Conservation (phyloP, 371 early-diverging fungal species). For the Rhizopus stolonifer region DNA sequence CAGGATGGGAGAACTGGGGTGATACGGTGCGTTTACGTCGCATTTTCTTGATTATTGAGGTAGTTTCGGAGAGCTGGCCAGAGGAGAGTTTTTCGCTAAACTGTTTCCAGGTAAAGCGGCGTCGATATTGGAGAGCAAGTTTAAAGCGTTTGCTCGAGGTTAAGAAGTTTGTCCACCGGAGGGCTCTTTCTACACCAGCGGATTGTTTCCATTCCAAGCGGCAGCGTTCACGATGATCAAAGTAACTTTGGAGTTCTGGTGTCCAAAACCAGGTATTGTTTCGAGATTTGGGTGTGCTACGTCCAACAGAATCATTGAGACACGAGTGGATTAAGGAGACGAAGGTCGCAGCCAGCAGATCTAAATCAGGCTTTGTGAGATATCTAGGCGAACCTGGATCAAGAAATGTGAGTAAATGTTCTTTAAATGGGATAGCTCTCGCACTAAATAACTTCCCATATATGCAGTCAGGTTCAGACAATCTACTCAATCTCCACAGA, state of each 20-base stretch:
- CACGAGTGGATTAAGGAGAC: not conserved
- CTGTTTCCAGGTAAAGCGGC: too few species aligned
- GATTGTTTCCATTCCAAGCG: not conserved
- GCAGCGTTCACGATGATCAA: not conserved
- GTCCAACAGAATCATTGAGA: not conserved
- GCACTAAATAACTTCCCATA: not conserved
- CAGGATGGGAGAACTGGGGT: too few species aligned
- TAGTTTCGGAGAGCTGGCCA: too few species aligned
- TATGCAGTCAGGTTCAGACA: not conserved
- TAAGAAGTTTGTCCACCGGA: too few species aligned
- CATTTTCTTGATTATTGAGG: too few species aligned
- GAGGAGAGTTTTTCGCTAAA: too few species aligned
- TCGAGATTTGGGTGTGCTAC: not conserved
- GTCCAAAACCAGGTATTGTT: constrained; percentile 1
- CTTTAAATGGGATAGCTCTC: not conserved
- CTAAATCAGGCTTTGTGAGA: too few species aligned
- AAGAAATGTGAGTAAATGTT: not conserved
- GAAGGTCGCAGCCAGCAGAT: not conserved
- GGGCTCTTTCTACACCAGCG: too few species aligned
- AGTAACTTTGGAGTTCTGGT: not conserved
- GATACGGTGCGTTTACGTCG: too few species aligned
- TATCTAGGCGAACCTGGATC: not conserved
- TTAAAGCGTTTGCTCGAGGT: too few species aligned
- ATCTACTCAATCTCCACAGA: constrained; percentile 11
- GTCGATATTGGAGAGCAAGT: too few species aligned